Percentiles rank a stretch among this genome's conserved stretches.
Conservation (phyloP, 495 filamentous ascomycete species). For the Tuber magnatum region DNA sequence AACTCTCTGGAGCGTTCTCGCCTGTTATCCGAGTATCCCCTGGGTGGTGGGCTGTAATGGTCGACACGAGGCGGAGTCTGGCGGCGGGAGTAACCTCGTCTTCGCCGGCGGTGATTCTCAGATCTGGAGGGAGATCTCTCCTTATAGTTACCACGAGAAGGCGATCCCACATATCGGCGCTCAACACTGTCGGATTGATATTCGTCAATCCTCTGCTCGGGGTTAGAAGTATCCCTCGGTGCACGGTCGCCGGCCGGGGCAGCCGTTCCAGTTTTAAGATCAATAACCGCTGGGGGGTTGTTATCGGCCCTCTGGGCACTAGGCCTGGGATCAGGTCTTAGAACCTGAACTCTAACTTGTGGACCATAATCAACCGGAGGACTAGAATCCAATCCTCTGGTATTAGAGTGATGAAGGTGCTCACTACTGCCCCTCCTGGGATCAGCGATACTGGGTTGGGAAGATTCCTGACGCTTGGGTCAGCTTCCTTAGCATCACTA, state of each 20-base stretch:
- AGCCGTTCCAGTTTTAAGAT: background rate
- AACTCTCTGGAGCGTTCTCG: too few species aligned
- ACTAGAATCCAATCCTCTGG: background rate
- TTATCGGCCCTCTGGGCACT: background rate
- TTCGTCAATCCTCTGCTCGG: background rate
- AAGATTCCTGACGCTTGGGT: background rate
- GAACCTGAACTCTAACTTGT: background rate
- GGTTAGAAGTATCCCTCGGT: background rate
- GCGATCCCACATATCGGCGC: background rate
- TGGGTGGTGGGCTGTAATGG: background rate
- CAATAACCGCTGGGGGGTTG: background rate
- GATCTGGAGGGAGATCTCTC: too few species aligned
- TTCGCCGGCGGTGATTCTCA: too few species aligned
- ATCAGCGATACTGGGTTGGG: background rate
- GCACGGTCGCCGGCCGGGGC: background rate
- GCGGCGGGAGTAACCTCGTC: too few species aligned
- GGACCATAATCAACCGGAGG: background rate
- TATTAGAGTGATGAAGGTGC: background rate
- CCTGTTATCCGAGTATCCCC: background rate
- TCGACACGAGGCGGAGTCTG: too few species aligned
- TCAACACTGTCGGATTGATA: too few species aligned
- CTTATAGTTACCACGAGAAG: background rate
- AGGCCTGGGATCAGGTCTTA: background rate
- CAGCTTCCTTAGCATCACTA: background rate
- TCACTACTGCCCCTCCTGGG: background rate